Evolutionary conservation across 2,329 filamentous ascomycete species (phyloP), one percentile per base, ranked within the genome.

Genomic region (Fusarium sp.): DNA sequence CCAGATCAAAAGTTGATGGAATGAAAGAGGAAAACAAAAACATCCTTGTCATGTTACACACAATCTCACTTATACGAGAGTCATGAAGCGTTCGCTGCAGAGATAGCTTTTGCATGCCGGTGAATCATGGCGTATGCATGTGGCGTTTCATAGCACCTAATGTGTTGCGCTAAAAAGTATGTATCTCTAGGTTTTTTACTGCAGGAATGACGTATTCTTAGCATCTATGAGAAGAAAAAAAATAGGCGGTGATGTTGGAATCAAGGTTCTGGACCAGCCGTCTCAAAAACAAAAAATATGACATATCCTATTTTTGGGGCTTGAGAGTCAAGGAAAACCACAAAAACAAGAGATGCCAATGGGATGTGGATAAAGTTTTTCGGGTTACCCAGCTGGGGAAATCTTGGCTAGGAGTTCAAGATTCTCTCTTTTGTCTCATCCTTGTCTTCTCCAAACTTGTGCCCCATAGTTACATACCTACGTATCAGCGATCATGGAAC

Each of bases 131-230:
- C 47, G 45, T 45, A 37, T 41, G 54, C 54, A 54, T 58, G 65
- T 68, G 65, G 65, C 65, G 49, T 65, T 57, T 42, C 39, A 47
- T 41, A 57, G 56, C 29, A 51, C 54, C 66, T 50, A 52, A 50
- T 25, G 27, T 53, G 31, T 25, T 43, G 36, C 58, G 63, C 69
- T 71, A 69, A 67, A 46, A 56, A 37, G 37, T 33, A 49, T 47
- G 37, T 33, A 49, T 47, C 43, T 56, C 52, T 37, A 27, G 40
- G 36, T 49, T 46, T 62, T 57, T 57, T 25, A 41, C 4, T 50
- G 46, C 51, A 58, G 58, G 29, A 46, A 72, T 72, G 70, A 72
- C 70, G 70, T 73, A 66, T 68, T 72, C 42, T 42, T 46, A 52
- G 48, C 41, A 14, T 31, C n/a, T 6, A 25, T 6, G 15, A 23